phyloP scores from a whole-genome alignment of 78 protist genomes.

The Dictyostelium citrinum region DNA sequence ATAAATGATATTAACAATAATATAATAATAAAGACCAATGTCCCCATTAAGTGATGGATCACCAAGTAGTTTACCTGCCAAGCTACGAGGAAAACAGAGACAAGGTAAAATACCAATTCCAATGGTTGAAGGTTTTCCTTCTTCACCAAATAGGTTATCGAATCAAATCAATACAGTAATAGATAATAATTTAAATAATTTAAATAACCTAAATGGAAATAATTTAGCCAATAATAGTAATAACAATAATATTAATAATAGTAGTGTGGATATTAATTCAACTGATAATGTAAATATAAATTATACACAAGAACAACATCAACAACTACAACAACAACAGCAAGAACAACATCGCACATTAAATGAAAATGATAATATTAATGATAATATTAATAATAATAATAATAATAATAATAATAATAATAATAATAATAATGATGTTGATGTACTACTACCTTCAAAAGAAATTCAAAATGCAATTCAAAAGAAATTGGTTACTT shows the following conservation, averaged over 20 bases:
- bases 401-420: no score
- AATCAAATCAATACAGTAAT: background rate
- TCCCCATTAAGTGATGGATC: background rate
- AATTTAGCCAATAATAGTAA: background rate
- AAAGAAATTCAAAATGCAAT: slow-evolving; percentile 11
- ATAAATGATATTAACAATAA: background rate
- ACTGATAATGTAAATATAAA: background rate
- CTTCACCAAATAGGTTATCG: background rate
- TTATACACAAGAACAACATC: background rate
- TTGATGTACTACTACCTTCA: background rate
- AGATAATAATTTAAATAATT: background rate
- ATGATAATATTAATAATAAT: no score
- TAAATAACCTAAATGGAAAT: background rate
- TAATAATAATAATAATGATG: no score
- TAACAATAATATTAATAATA: background rate
- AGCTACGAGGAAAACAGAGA: slow-evolving; percentile 14
- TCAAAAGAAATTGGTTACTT: slow-evolving; percentile 29
- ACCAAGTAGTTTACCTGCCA: slow-evolving; percentile 32
- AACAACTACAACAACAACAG: background rate
- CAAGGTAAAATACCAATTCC: background rate
- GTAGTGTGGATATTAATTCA: background rate
- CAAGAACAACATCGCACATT: background rate
- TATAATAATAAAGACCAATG: background rate
- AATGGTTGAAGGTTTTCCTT: background rate
- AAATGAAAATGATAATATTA: background rate